Evolutionary conservation across 495 filamentous ascomycete genomes (phyloP).

Genomic region (Penicillium waksmanii): DNA sequence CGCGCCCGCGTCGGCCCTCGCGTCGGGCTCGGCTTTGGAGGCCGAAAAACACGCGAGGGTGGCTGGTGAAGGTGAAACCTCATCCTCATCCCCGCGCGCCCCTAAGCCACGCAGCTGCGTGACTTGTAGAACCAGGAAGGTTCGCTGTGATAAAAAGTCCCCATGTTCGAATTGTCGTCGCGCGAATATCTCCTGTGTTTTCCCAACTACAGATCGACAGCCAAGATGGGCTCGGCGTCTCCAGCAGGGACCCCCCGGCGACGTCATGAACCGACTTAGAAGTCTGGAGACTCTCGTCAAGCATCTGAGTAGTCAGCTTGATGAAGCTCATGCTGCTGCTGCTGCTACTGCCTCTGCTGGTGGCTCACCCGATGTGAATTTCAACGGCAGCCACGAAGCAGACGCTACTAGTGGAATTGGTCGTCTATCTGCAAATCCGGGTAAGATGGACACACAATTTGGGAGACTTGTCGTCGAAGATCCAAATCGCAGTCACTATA

Average conservation of each 20-base stretch:
- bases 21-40: conserved; percentile 25
- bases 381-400: conserved; percentile 19
- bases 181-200: conserved; percentile 60
- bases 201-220: conserved; percentile 48
- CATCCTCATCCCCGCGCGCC: conserved; percentile 17
- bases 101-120: conserved; percentile 57
- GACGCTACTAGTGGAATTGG: not conserved
- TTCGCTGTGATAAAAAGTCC: conserved; percentile 68
- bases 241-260: conserved; percentile 35
- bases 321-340: conserved; percentile 40
- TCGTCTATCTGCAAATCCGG: conserved; percentile 2
- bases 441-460: conserved; percentile 36
- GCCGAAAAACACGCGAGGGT: conserved; percentile 42
- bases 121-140: conserved; percentile 62
- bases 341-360: conserved; percentile 18
- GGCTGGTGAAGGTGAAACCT: not conserved
- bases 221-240: conserved; percentile 59
- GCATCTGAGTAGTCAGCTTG: conserved; percentile 55
- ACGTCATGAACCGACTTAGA: conserved; percentile 56
- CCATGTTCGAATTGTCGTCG: conserved; percentile 70
- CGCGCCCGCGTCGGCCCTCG: not conserved
- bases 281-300: conserved; percentile 59
- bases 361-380: conserved; percentile 18
- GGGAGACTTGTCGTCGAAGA: conserved; percentile 49
- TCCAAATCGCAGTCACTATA: conserved; percentile 45